Evolutionary conservation across 108 stramenopile genomes (phyloP), one percentile per base, ranked within the genome.

Genomic region (Cyclotella atomus): DNA sequence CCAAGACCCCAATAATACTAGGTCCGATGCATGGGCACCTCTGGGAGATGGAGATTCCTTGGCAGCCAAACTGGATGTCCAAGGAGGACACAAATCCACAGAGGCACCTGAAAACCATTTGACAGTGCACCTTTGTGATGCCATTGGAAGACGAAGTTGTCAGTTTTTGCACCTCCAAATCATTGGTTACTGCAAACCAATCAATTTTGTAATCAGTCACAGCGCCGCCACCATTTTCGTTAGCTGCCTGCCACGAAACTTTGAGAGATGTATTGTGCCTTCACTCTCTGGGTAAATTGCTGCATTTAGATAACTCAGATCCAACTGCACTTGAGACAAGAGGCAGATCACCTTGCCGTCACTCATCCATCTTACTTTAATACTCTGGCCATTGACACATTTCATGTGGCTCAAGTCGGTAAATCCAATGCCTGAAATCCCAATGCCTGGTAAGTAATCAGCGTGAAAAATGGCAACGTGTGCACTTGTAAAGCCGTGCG

Each of bases 91-190:
- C 4, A 53, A 19, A 3, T 35, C 33, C 1, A 23, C 17, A 36
- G 53, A 15, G 2, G 34, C 21, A 0, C 20, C 8, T 27, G 1
- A 20, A 3, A n/a, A 23, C 1, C 19, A 27, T 20, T n/a, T n/a
- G n/a, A n/a, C n/a, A n/a, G n/a, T 92, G 91, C 20, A 92, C 57
- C 68, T 92, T 87, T 10, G 60, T 60, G 17, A 82, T 50, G n/a
- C 88, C 91, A 54, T 83, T 86, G 21, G 82, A 57, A 0, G 90
- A 76, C 6, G 86, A 89, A 9, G 87, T 86, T 47, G 93, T 93
- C 45, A 96, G 57, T 14, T 82, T 82, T 85, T 95, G 95, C 23
- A 93, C 86, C 55, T 93, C 93, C 12, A 38, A 46, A 47, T 73
- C 66, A 12, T 76, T 76, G 15, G 71, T 54, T 50, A 55, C 52